Evolutionary conservation across 345 rosid species (phyloP).

Genomic region (Firmiana major): DNA sequence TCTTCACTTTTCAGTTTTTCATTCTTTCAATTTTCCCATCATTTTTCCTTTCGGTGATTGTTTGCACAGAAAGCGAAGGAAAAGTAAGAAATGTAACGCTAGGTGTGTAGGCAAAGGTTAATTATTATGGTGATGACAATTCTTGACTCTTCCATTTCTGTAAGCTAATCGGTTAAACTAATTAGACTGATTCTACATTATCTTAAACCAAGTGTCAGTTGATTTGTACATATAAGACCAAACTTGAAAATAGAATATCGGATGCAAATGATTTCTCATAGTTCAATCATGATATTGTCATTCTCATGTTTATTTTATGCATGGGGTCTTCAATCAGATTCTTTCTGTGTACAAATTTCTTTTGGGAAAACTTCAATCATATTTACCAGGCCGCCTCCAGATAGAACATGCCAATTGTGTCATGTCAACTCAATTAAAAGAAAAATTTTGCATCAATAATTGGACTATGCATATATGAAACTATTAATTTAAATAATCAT

Average conservation of each 20-base stretch:
- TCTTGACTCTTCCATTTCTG: not conserved
- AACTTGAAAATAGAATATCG: not conserved
- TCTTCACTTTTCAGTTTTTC: not conserved
- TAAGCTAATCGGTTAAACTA: not conserved
- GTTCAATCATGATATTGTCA: not conserved
- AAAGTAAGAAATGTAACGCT: not conserved
- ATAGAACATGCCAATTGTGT: not conserved
- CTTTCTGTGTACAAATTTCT: not conserved
- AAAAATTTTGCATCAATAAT: not conserved
- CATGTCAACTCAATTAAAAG: not conserved
- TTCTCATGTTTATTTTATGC: not conserved
- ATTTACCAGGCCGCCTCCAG: not conserved
- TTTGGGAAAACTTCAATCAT: too few relatives aligned
- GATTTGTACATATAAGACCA: not conserved
- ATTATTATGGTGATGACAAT: not conserved
- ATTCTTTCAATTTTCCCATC: not conserved
- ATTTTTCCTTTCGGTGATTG: not conserved
- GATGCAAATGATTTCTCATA: not conserved
- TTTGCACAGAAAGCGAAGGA: not conserved
- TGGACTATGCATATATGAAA: too few relatives aligned
- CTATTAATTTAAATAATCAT: not conserved
- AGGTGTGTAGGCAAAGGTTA: not conserved
- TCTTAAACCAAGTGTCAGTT: not conserved
- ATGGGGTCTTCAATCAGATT: not conserved
- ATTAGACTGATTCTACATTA: not conserved